phyloP scores from a whole-genome alignment of 1,284 basidiomycete species.

The Moesziomyces aphidis region DNA sequence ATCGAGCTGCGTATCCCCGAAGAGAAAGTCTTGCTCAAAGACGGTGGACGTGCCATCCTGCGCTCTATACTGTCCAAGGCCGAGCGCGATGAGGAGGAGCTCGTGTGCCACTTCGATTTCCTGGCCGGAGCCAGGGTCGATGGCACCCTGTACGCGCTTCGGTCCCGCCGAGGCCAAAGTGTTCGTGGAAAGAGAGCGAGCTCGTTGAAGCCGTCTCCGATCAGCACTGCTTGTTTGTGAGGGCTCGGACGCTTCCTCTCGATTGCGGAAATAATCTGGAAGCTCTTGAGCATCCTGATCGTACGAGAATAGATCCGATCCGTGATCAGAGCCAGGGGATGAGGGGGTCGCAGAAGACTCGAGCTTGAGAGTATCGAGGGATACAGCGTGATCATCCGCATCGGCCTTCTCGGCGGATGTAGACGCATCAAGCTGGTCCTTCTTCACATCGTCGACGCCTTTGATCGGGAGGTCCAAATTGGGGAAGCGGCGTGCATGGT shows the following conservation, averaged over 20 bases:
- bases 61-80: constrained; percentile 57
- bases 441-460: constrained; percentile 28
- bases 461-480: constrained; percentile 46
- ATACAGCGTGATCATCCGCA: constrained; percentile 6
- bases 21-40: constrained; percentile 58
- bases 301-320: constrained; percentile 38
- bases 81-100: constrained; percentile 56
- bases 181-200: constrained; percentile 19
- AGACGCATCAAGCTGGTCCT: neutral
- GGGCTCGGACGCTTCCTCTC: neutral
- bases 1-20: constrained; percentile 47
- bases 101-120: constrained; percentile 57
- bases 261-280: constrained; percentile 27
- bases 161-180: constrained; percentile 7
- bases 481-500: constrained; percentile 39
- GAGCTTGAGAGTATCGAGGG: constrained; percentile 13
- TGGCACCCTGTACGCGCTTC: constrained; percentile 35
- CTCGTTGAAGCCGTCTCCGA: constrained; percentile 12
- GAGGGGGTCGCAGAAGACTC: constrained; percentile 9
- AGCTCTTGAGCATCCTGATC: constrained; percentile 53
- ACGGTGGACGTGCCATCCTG: constrained; percentile 55
- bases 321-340: constrained; percentile 14
- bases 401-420: neutral
- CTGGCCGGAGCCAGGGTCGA: constrained; percentile 33
- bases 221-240: constrained; percentile 4